A percentile compares a stretch with the other conserved stretches of the same genome.
Evolutionary conservation across 345 rosid genomes (phyloP).

Genomic region (Capsella bursapastoris): DNA sequence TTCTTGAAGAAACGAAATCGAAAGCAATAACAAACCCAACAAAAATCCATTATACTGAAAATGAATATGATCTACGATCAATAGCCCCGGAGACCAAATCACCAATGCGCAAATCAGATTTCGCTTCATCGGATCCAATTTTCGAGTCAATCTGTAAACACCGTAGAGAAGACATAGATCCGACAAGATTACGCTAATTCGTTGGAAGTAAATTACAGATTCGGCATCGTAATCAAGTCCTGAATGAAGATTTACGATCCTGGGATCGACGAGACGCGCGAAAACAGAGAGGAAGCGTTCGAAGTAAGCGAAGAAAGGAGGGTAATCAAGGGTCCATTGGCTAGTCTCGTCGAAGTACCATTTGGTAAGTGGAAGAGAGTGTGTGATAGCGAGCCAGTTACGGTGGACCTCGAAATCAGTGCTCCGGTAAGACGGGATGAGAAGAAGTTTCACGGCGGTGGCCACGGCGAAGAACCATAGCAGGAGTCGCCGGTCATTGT

Average conservation of each 20-base stretch:
- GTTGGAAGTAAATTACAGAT: conserved; percentile 69
- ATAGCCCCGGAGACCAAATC: conserved; percentile 82
- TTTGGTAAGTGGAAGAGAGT: conserved; percentile 72
- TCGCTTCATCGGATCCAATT: conserved; percentile 45
- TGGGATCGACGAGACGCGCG: conserved; percentile 69
- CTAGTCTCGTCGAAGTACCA: conserved; percentile 94
- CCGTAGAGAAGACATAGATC: conserved; percentile 71
- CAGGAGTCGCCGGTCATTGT: conserved; percentile 34
- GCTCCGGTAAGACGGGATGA: conserved; percentile 79
- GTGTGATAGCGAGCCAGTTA: conserved; percentile 90
- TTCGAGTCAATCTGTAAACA: conserved; percentile 55
- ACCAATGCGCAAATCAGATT: conserved; percentile 63
- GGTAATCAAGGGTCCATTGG: conserved; percentile 96
- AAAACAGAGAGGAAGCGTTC: conserved; percentile 62
- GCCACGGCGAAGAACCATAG: conserved; percentile 68
- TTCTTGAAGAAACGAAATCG: conserved; percentile 76
- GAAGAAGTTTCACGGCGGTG: conserved; percentile 67
- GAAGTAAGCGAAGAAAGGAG: conserved; percentile 79
- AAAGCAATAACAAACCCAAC: conserved; percentile 74
- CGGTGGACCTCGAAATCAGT: conserved; percentile 97
- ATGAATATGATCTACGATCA: conserved; percentile 91
- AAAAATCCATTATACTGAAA: conserved; percentile 94
- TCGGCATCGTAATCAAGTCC: conserved; percentile 63
- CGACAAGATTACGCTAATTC: conserved; percentile 68
- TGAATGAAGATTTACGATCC: conserved; percentile 59